Percentiles rank a stretch among this genome's conserved stretches.
Evolutionary conservation across 805 yeast genomes (phyloP).

Genomic region (Maudiozyma turicensis): DNA sequence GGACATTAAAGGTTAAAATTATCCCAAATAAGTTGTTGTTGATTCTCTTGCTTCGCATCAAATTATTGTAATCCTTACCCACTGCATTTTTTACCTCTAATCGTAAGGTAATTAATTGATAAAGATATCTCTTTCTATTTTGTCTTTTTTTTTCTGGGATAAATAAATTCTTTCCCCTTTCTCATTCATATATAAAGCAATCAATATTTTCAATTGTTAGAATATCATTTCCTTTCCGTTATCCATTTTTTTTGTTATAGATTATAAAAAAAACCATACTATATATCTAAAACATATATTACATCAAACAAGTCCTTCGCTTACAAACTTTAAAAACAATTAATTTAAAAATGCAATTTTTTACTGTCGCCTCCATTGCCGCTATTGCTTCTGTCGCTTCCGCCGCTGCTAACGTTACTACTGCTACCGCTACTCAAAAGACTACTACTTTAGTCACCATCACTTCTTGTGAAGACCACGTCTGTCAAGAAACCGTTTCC

Average conservation of each 20-base stretch:
- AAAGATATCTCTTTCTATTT: background rate
- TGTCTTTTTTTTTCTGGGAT: background rate
- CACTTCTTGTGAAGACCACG: slow-evolving; percentile 29
- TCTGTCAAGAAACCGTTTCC: slow-evolving; percentile 27
- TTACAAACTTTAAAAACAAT: slow-evolving; percentile 4
- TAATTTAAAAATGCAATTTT: slow-evolving; percentile 30
- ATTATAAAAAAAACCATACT: background rate
- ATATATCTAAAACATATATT: slow-evolving; percentile 1
- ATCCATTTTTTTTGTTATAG: background rate
- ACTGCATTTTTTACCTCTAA: background rate
- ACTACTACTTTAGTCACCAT: slow-evolving; percentile 31
- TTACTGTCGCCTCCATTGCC: slow-evolving; percentile 31
- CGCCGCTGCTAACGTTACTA: slow-evolving; percentile 12
- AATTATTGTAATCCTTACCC: background rate
- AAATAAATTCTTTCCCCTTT: background rate
- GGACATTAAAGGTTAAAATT: no score
- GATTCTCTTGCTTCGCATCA: background rate
- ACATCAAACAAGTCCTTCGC: slow-evolving; percentile 23
- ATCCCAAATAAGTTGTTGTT: no score
- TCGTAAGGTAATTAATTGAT: background rate
- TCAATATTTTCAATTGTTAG: background rate
- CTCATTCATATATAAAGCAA: background rate
- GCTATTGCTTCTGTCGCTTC: slow-evolving; percentile 26
- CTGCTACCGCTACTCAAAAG: slow-evolving; percentile 16
- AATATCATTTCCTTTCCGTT: background rate